These are phyloP conservation scores for Niebla homalea DNA, from an alignment of 495 filamentous ascomycete species.

Conservation along the genomic window DNA sequence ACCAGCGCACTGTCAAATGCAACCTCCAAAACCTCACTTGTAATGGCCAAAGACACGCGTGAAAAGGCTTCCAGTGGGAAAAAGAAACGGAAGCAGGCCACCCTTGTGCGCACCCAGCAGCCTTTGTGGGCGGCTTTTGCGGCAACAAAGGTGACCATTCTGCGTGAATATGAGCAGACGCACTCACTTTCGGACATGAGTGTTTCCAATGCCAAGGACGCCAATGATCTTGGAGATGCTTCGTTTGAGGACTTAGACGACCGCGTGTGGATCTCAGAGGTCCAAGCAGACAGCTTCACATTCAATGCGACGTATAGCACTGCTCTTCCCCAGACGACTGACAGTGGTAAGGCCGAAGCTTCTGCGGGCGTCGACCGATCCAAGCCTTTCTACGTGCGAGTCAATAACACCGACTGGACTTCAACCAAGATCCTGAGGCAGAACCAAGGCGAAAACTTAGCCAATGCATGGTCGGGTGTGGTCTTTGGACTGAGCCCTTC, in stretches of 20 bases:
- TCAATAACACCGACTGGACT: constrained; percentile 83
- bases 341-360: constrained; percentile 3
- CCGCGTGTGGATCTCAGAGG: constrained; percentile 76
- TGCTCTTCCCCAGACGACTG: constrained; percentile 12
- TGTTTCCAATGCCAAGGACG: constrained; percentile 62
- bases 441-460: constrained; percentile 31
- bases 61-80: constrained; percentile 51
- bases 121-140: constrained; percentile 91
- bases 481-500: constrained; percentile 78
- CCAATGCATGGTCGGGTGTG: constrained; percentile 59
- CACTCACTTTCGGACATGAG: constrained; percentile 61
- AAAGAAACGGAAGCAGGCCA: constrained; percentile 78
- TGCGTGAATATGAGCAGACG: constrained; percentile 83
- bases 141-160: constrained; percentile 84
- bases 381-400: constrained; percentile 74
- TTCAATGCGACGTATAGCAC: constrained; percentile 65
- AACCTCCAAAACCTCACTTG: constrained; percentile 38
- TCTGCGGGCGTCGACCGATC: constrained; percentile 42
- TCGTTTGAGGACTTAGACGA: constrained; percentile 58
- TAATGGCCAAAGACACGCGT: constrained; percentile 39
- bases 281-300: constrained; percentile 67
- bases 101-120: constrained; percentile 76
- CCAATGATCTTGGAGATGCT: constrained; percentile 65
- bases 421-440: constrained; percentile 56
- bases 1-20: constrained; percentile 35